phyloP scores from a whole-genome alignment of 345 rosid species.

The Passiflora organensis region DNA sequence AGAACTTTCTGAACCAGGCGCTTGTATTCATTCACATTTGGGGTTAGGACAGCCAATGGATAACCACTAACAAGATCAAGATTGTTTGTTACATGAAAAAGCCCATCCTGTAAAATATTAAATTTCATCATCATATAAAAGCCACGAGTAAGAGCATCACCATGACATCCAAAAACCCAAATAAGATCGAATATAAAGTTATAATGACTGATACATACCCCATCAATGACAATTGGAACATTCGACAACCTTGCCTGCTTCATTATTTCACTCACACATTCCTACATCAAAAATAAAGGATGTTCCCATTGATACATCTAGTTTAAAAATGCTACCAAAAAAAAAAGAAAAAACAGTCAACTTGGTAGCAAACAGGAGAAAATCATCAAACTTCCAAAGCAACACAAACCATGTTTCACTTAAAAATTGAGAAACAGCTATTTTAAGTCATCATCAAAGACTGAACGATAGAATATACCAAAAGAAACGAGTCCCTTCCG shows the following conservation, averaged over 20 bases:
- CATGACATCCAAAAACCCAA: background rate
- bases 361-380: background rate
- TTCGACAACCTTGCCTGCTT: slow-evolving; percentile 59
- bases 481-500: slow-evolving; percentile 88
- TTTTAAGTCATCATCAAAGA: no score
- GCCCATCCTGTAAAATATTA: slow-evolving; percentile 59
- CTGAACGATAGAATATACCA: slow-evolving; percentile 47
- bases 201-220: slow-evolving; percentile 43
- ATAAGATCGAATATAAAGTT: slow-evolving; percentile 4
- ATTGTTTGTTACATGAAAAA: slow-evolving; percentile 69
- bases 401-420: background rate
- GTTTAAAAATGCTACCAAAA: no score
- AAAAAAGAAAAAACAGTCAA: no score
- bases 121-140: slow-evolving; percentile 3
- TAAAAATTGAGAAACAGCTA: background rate
- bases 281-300: slow-evolving; percentile 35
- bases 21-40: slow-evolving; percentile 89
- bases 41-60: slow-evolving; percentile 78
- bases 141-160: background rate
- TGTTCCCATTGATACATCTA: no score
- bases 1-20: slow-evolving; percentile 74
- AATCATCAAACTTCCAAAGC: background rate
- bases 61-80: slow-evolving; percentile 69
- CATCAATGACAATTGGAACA: slow-evolving; percentile 81
- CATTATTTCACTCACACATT: slow-evolving; percentile 69